Evolutionary conservation across 2,329 filamentous ascomycete species (phyloP), one percentile per base, ranked within the genome.

Genomic region (Ustilaginoidea virens): DNA sequence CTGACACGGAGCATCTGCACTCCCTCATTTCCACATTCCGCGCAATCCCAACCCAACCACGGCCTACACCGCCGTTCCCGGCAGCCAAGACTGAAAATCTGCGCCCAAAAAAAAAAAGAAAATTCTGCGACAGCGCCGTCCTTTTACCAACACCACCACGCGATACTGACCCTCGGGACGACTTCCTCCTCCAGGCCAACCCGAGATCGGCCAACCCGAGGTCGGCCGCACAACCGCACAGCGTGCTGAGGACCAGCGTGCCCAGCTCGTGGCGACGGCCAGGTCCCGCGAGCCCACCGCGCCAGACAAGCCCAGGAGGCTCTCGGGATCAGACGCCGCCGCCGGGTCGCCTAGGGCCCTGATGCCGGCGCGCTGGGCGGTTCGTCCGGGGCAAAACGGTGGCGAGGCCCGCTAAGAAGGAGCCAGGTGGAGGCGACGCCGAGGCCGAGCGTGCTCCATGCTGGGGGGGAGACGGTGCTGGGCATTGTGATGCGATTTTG

Each of bases 361-460:
- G 29, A 42, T 23, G 11, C 38, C 34, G 12, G 38, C 40, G 1
- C 40, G 14, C 10, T 36, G 27, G n/a, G 33, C 36, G 5, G 38
- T 30, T 9, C 24, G n/a, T 26, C 5, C 21, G 23, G 7, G 33
- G 36, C 4, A 30, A 26, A 12, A 36, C 11, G 18, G 38, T 29
- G 17, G 29, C 32, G 23, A 33, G 12, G 3, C n/a, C 33, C 23
- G 23, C 38, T 35, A 3, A 42, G 37, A 3, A 36, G n/a, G 5
- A 33, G 23, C 31, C 34, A 42, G 9, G 31, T 27, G 9, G 24
- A 27, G 5, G 38, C 39, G 4, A 40, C 37, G n/a, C 38, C 35
- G 3, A 42, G 29, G 4, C 39, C 39, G 8, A 40, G 33, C 0
- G 32, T 20, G 25, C 35, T 40, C 38, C 38, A 42, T 4, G 39